Evolutionary conservation across 2,329 filamentous ascomycete species (phyloP).

Genomic region (Bipolaris cookei): DNA sequence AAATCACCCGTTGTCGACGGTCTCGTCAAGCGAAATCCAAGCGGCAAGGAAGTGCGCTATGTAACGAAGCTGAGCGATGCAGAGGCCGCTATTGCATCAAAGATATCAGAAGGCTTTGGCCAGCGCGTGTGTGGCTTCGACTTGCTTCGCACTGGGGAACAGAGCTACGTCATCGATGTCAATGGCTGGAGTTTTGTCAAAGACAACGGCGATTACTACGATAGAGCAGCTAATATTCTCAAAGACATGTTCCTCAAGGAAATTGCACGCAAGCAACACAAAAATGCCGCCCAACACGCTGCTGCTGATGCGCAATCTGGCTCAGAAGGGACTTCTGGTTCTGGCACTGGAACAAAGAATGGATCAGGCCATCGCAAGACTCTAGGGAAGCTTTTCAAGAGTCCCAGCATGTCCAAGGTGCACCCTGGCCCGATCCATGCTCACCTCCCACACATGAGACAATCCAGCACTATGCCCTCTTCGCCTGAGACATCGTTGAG

Average conservation of each 20-base stretch:
- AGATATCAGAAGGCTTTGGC: constrained; percentile 89
- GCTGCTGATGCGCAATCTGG: constrained; percentile 45
- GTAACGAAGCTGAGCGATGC: constrained; percentile 82
- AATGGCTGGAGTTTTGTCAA: constrained; percentile 99
- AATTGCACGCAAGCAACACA: constrained; percentile 65
- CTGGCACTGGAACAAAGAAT: constrained; percentile 40
- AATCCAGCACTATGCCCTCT: constrained; percentile 46
- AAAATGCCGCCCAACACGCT: constrained; percentile 46
- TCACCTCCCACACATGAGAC: constrained; percentile 46
- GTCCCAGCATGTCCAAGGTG: constrained; percentile 67
- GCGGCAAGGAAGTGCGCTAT: constrained; percentile 96
- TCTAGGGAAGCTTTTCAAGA: constrained; percentile 67
- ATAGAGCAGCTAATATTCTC: constrained; percentile 84
- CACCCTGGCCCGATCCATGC: constrained; percentile 44
- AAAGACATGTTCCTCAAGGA: constrained; percentile 88
- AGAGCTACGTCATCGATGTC: constrained; percentile 97
- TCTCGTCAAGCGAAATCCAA: constrained; percentile 91
- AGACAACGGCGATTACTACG: constrained; percentile 98
- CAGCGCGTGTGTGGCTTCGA: constrained; percentile 97
- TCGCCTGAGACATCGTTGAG: constrained; percentile 56
- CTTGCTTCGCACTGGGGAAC: constrained; percentile 81
- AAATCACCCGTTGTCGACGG: constrained; percentile 98
- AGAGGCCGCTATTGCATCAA: constrained; percentile 84
- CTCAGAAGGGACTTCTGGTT: constrained; percentile 22
- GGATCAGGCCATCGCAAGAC: constrained; percentile 50